Percentiles rank a stretch among this genome's conserved stretches.
These are phyloP conservation scores for Earliella scabrosa DNA, from an alignment of 1,284 basidiomycete genomes.

Conservation along the genomic window DNA sequence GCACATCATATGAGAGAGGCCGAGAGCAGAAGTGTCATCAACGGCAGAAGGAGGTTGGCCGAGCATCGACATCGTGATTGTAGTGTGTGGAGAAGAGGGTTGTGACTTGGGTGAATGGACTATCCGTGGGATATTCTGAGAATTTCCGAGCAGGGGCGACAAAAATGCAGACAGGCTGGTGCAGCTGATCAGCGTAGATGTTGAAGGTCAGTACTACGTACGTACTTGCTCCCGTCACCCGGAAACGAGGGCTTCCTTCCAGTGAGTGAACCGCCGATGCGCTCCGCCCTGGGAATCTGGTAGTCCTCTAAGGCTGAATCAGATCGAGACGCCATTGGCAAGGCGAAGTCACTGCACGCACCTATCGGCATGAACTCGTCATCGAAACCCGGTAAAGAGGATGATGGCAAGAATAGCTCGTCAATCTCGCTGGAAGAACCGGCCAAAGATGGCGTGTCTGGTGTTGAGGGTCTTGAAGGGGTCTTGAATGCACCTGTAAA, in stretches of 20 bases:
- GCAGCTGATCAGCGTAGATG: neutral
- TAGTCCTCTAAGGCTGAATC: slow-evolving; percentile 38
- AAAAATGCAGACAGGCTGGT: slow-evolving; percentile 40
- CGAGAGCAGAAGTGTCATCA: neutral
- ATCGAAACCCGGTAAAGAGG: slow-evolving; percentile 30
- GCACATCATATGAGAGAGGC: neutral
- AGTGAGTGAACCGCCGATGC: slow-evolving; percentile 24
- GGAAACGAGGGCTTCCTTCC: slow-evolving; percentile 27
- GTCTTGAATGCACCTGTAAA: slow-evolving; percentile 18
- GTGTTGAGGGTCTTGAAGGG: slow-evolving; percentile 27
- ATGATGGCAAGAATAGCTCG: slow-evolving; percentile 48
- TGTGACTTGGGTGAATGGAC: slow-evolving; percentile 34
- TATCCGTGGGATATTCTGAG: slow-evolving; percentile 24
- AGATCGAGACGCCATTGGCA: neutral
- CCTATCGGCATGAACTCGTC: slow-evolving; percentile 43
- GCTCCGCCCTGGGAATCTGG: slow-evolving; percentile 32
- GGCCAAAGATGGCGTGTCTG: slow-evolving; percentile 38
- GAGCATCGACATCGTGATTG: slow-evolving; percentile 40
- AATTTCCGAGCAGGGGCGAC: slow-evolving; percentile 33
- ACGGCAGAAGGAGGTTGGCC: slow-evolving; percentile 42
- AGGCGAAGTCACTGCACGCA: slow-evolving; percentile 17
- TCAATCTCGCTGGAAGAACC: slow-evolving; percentile 42
- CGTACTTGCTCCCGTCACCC: slow-evolving; percentile 25
- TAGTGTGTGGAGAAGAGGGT: slow-evolving; percentile 35
- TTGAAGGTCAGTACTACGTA: neutral